These are phyloP conservation scores for Pichia heedii DNA, from an alignment of 805 yeast genomes.

Conservation along the genomic window DNA sequence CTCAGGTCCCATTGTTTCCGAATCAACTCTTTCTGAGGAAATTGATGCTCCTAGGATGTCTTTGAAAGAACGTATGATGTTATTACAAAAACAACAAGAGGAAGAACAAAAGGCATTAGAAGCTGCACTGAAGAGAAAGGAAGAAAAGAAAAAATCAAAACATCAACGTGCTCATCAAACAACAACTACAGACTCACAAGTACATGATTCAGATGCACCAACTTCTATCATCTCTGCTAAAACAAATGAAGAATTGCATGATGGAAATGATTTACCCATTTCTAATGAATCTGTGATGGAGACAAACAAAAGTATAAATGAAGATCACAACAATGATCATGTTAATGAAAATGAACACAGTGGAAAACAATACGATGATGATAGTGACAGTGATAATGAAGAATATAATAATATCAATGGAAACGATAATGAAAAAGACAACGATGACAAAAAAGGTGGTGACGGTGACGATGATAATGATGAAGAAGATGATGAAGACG, in stretches of 20 bases:
- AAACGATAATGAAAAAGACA: constrained; percentile 20
- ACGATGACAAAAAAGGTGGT: constrained; percentile 19
- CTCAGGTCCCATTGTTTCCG: constrained; percentile 19
- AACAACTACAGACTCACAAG: background rate
- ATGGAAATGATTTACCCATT: background rate
- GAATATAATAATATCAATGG: too few species aligned
- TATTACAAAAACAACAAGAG: constrained; percentile 72
- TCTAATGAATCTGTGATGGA: too few species aligned
- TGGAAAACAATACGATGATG: too few species aligned
- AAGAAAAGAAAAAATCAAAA: constrained; percentile 33
- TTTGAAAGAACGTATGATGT: constrained; percentile 76
- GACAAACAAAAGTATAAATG: too few species aligned
- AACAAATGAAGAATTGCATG: background rate
- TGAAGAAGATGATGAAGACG: constrained; percentile 26
- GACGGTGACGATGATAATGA: constrained; percentile 24
- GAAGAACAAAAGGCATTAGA: constrained; percentile 66
- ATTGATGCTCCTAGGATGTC: constrained; percentile 68
- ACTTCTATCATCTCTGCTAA: background rate
- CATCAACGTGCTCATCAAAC: background rate
- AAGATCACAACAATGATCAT: too few species aligned
- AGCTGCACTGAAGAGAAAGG: constrained; percentile 45
- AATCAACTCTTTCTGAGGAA: constrained; percentile 27
- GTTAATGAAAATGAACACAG: too few species aligned
- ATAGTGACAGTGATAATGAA: constrained; percentile 11
- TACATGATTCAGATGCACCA: background rate